Base-by-base conservation (phyloP, 345 rosid species). In the Diplotaxis tenuifolia region DNA sequence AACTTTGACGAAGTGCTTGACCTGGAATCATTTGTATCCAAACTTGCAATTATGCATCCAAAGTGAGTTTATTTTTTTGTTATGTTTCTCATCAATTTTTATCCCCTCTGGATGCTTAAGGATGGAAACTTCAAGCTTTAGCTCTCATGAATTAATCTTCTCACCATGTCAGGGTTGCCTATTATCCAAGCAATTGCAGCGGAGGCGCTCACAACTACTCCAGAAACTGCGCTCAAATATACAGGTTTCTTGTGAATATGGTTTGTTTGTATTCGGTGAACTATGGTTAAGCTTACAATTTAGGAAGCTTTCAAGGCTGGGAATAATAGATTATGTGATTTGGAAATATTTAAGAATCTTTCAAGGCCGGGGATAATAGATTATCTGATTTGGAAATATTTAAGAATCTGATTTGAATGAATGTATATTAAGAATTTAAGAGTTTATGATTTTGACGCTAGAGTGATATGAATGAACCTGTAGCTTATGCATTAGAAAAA, bases 1-100 rank as follows among this genome's bases (percentile, higher is more conserved):
- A 92, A 95, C 74, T 95, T 85, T 83, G 99, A 95, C 42, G 98
- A 90, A 79, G 97, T 98, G 82, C 96, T 95, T 78, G 96, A 95
- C 75, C 79, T 92, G 71, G 99, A 95, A 85, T 96, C 97, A 62
- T 95, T 83, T 81, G 96, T 92, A 47, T 81, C 85, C 31, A 95
- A 92, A 79, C 98, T 95, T 63, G 85, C 90, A 9, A 90, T 96
- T 22, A 86, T 95, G 98, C 99, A 92, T 81, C 94, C 99, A 66
- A 90, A 90, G 99, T 92, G 83, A 95, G 97, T 66, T 3, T n/a
- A n/a, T n/a, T n/a, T n/a, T n/a, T 54, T 65, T 22, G 55, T 68
- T 66, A 7, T 40, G n/a, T 60, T 71, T 38, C 62, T 31, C 52
- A 5, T 18, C 15, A 22, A 19, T 3, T 15, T 1, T 28, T 28